phyloP scores from a whole-genome alignment of 2,329 filamentous ascomycete genomes.

The Pseudopyricularia javanii region DNA sequence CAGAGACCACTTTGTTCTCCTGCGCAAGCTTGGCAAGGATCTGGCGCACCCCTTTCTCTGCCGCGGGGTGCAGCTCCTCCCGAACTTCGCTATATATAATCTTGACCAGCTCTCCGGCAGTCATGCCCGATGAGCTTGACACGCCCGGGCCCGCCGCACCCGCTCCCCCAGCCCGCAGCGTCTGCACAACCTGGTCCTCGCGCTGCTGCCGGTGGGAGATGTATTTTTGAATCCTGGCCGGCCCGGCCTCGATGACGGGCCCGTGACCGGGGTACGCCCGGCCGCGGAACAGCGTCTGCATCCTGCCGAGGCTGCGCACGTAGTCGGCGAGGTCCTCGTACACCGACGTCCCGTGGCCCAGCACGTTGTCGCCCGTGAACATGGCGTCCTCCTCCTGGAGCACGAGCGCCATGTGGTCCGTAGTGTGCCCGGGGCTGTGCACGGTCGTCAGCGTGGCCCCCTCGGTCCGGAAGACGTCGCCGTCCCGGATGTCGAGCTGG shows the following conservation, averaged over 20 bases:
- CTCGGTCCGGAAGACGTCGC: slow-evolving; percentile 33
- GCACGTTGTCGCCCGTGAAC: slow-evolving; percentile 64
- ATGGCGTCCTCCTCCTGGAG: slow-evolving; percentile 53
- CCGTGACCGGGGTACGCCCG: slow-evolving; percentile 84
- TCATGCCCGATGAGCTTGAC: slow-evolving; percentile 34
- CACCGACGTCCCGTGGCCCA: slow-evolving; percentile 62
- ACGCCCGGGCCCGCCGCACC: background rate
- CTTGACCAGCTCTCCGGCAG: slow-evolving; percentile 72
- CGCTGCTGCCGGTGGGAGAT: slow-evolving; percentile 68
- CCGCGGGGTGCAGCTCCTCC: slow-evolving; percentile 61
- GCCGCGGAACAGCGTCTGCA: slow-evolving; percentile 49
- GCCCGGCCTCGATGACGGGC: slow-evolving; percentile 60
- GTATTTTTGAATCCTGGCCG: slow-evolving; percentile 65
- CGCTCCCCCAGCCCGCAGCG: slow-evolving; percentile 31
- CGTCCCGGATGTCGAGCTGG: slow-evolving; percentile 27
- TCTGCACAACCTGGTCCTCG: slow-evolving; percentile 64
- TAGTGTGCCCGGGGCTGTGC: slow-evolving; percentile 57
- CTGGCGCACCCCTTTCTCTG: slow-evolving; percentile 63
- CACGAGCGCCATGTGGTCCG: slow-evolving; percentile 55
- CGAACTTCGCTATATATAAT: slow-evolving; percentile 74
- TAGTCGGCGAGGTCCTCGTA: slow-evolving; percentile 57
- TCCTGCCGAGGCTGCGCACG: slow-evolving; percentile 45
- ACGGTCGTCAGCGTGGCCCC: slow-evolving; percentile 50
- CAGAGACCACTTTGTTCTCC: slow-evolving; percentile 52
- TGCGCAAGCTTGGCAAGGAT: slow-evolving; percentile 66